These are phyloP conservation scores for Biscogniauxia sp. DNA, from an alignment of 2,329 filamentous ascomycete species.

Conservation along the genomic window DNA sequence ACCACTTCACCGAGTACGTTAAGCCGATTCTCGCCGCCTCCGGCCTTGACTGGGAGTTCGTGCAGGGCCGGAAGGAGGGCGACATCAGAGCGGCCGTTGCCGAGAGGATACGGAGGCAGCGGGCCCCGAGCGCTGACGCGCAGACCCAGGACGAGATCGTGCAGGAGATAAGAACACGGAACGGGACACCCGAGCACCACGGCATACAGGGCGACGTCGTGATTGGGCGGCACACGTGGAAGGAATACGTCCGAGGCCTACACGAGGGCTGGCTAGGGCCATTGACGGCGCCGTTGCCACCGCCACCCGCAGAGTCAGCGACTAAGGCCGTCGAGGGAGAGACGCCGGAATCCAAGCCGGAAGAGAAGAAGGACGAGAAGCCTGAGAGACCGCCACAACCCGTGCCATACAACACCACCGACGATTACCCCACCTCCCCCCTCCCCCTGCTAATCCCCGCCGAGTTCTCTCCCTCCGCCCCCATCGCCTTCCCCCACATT, in stretches of 20 bases:
- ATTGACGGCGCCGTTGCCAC: slow-evolving; percentile 58
- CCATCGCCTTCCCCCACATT: slow-evolving; percentile 81
- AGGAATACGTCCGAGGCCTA: slow-evolving; percentile 89
- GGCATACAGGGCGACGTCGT: slow-evolving; percentile 82
- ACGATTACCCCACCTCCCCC: slow-evolving; percentile 66
- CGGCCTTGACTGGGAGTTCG: slow-evolving; percentile 92
- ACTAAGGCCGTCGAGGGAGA: slow-evolving; percentile 31
- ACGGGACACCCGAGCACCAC: slow-evolving; percentile 67
- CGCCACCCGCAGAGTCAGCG: slow-evolving; percentile 22
- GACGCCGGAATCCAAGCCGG: slow-evolving; percentile 40
- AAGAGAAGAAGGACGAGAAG: slow-evolving; percentile 49
- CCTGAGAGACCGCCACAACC: slow-evolving; percentile 60
- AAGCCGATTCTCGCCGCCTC: slow-evolving; percentile 90
- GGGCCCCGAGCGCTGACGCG: slow-evolving; percentile 52
- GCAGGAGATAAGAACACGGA: slow-evolving; percentile 60
- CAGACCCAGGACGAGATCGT: slow-evolving; percentile 60
- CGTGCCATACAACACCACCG: slow-evolving; percentile 69
- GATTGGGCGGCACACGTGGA: slow-evolving; percentile 91
- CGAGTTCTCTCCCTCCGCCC: slow-evolving; percentile 69
- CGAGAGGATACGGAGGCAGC: slow-evolving; percentile 75
- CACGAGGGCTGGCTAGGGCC: slow-evolving; percentile 97
- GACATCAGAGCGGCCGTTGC: slow-evolving; percentile 85
- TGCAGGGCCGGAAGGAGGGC: slow-evolving; percentile 89
- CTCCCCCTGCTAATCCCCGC: slow-evolving; percentile 66
- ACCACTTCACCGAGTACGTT: slow-evolving; percentile 94